These are phyloP conservation scores for Berkeleyomyces basicola DNA, from an alignment of 2,329 filamentous ascomycete genomes.

Conservation along the genomic window DNA sequence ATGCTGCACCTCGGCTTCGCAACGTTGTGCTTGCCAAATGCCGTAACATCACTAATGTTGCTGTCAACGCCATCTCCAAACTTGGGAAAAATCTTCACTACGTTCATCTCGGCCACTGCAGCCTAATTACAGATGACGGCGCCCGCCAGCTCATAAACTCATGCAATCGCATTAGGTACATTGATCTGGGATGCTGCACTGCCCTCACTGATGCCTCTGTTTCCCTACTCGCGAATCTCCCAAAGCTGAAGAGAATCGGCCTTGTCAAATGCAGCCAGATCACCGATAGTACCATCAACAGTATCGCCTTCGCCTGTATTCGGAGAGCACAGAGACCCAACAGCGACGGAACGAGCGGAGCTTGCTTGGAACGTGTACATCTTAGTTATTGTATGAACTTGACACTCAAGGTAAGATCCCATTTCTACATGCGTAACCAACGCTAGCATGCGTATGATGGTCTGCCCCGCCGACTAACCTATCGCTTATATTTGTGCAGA, in stretches of 20 bases:
- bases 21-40: conserved; percentile 94
- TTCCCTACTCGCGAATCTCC: conserved; percentile 64
- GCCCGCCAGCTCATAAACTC: conserved; percentile 67
- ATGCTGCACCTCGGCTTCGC: conserved; percentile 68
- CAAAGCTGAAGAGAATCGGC: conserved; percentile 87
- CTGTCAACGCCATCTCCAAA: conserved; percentile 72
- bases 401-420: conserved; percentile 52
- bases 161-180: conserved; percentile 92
- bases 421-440: too few relatives aligned
- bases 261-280: conserved; percentile 86
- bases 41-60: conserved; percentile 74
- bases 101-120: conserved; percentile 86
- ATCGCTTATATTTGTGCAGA: conserved; percentile 25
- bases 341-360: conserved; percentile 15
- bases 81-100: conserved; percentile 95
- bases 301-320: conserved; percentile 15
- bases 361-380: conserved; percentile 80
- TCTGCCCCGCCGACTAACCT: neutral
- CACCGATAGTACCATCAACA: conserved; percentile 65
- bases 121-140: conserved; percentile 74
- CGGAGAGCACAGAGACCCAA: neutral
- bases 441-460: too few relatives aligned
- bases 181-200: conserved; percentile 88
- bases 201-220: conserved; percentile 80
- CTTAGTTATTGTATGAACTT: conserved; percentile 85